Conservation (phyloP, 1,139 yeast genomes). For the Yamadazyma aaseri region DNA sequence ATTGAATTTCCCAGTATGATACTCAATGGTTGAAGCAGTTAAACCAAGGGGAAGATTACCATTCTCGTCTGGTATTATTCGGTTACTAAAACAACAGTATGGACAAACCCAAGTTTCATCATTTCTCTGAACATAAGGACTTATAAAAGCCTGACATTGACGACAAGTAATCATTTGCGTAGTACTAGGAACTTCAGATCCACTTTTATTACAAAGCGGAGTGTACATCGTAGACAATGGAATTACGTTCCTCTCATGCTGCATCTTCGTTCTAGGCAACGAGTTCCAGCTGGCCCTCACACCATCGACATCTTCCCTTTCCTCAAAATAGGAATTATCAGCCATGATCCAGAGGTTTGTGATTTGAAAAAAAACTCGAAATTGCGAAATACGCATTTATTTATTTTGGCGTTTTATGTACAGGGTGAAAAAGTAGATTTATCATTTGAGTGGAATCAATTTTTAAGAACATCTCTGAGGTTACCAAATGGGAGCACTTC, state of each 20-base stretch:
- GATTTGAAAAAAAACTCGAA: too few relatives aligned
- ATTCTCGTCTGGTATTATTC: slow-evolving; percentile 25
- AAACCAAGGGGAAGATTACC: slow-evolving; percentile 15
- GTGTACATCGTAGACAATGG: slow-evolving; percentile 68
- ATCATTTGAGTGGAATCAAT: slow-evolving; percentile 2
- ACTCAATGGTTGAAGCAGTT: slow-evolving; percentile 50
- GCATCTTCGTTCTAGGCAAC: slow-evolving; percentile 61
- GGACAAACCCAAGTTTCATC: slow-evolving; percentile 63
- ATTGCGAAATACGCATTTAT: slow-evolving; percentile 1
- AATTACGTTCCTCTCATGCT: slow-evolving; percentile 55
- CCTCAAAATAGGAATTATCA: slow-evolving; percentile 52
- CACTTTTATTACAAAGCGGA: slow-evolving; percentile 57
- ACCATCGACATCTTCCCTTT: slow-evolving; percentile 85
- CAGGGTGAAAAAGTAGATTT: too few relatives aligned
- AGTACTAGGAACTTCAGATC: slow-evolving; percentile 38
- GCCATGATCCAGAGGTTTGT: slow-evolving; percentile 1
- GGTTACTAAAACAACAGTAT: slow-evolving; percentile 56
- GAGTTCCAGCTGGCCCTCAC: slow-evolving; percentile 89
- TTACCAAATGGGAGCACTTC: slow-evolving; percentile 83
- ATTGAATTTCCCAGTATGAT: slow-evolving; percentile 46
- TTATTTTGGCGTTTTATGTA: too few relatives aligned
- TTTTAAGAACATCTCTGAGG: slow-evolving; percentile 56
- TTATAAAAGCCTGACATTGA: slow-evolving; percentile 58
- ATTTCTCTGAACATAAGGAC: slow-evolving; percentile 48
- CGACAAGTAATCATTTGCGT: slow-evolving; percentile 43